Evolutionary conservation across 495 filamentous ascomycete genomes (phyloP), one percentile per base, ranked within the genome.

Genomic region (Daldinia decipiens): DNA sequence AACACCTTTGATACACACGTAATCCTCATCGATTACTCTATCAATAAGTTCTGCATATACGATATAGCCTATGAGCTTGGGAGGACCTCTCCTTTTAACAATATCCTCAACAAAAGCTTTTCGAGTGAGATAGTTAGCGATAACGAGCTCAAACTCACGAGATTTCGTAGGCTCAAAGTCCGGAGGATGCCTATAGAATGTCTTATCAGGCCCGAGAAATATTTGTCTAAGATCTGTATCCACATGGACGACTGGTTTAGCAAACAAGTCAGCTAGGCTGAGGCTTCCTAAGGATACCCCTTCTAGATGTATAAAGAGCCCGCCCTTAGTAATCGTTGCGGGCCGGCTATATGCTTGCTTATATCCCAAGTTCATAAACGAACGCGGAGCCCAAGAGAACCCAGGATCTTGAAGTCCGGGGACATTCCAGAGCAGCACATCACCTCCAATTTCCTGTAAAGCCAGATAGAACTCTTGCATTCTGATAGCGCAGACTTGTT

Each of bases 321-420:
- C 50, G 5, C 24, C 15, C 12, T 21, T 52, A 1, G 50, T 52
- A 24, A 52, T 52, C 2, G 11, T 52, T 1, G 24, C 24, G 24
- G 19, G 0, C 6, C 17, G 21, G 50, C 50, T 24, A 12, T 24
- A 27, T 12, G 24, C 19, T 13, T 24, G n/a, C 19, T 21, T 5
- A 5, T 6, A 17, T 29, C 50, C 50, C 12, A 17, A 6, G 17
- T 24, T 21, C 50, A n/a, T 52, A 11, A 52, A 52, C 12, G 50
- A 21, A 5, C 50, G 19, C 24, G 50, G 50, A 5, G 50, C 50
- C 50, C 50, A 52, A 24, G 50, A 52, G 50, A 52, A 52, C 3
- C 8, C 24, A 5, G n/a, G 12, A 13, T 52, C 6, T 52, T 52
- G 8, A 2, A 52, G 50, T 52, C 50, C 29, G 0, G 50, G 50